Percentiles rank a stretch among this genome's conserved stretches.
These are phyloP conservation scores for Leccinum fallax DNA, from an alignment of 1,284 basidiomycete genomes.

Conservation along the genomic window DNA sequence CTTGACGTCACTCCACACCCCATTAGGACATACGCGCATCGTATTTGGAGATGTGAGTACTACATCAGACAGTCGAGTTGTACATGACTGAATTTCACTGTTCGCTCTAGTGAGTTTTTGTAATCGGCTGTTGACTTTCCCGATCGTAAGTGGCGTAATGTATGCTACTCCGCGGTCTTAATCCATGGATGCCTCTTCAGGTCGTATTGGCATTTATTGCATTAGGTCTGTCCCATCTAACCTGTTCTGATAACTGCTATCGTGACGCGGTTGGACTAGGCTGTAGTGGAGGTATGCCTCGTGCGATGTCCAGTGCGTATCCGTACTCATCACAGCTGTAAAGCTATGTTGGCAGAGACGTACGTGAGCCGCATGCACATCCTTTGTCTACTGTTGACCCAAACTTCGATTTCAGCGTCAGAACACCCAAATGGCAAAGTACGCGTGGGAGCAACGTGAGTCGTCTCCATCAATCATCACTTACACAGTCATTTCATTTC, in stretches of 20 bases:
- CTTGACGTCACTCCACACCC: conserved; percentile 6
- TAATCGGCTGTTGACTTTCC: conserved; percentile 27
- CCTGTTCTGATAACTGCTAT: neutral
- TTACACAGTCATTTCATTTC: neutral
- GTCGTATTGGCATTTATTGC: conserved; percentile 33
- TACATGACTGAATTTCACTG: conserved; percentile 2
- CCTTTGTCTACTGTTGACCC: neutral
- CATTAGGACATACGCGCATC: conserved; percentile 34
- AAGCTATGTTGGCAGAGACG: conserved; percentile 33
- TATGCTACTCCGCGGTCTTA: neutral
- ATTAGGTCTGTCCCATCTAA: conserved; percentile 24
- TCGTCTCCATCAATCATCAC: neutral
- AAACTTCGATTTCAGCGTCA: conserved; percentile 14
- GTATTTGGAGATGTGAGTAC: conserved; percentile 36
- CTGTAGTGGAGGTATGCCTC: conserved; percentile 30
- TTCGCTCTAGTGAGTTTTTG: conserved; percentile 29
- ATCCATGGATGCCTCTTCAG: conserved; percentile 9
- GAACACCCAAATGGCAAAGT: conserved; percentile 31
- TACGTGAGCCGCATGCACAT: conserved; percentile 6
- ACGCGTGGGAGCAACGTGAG: conserved; percentile 31
- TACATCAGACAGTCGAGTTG: neutral
- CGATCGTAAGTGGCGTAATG: conserved; percentile 29
- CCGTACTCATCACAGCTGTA: conserved; percentile 5
- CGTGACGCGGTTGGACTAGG: conserved; percentile 12
- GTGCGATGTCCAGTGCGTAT: neutral